These are phyloP conservation scores for Rosa persica DNA, from an alignment of 306 rosid genomes.

Conservation along the genomic window DNA sequence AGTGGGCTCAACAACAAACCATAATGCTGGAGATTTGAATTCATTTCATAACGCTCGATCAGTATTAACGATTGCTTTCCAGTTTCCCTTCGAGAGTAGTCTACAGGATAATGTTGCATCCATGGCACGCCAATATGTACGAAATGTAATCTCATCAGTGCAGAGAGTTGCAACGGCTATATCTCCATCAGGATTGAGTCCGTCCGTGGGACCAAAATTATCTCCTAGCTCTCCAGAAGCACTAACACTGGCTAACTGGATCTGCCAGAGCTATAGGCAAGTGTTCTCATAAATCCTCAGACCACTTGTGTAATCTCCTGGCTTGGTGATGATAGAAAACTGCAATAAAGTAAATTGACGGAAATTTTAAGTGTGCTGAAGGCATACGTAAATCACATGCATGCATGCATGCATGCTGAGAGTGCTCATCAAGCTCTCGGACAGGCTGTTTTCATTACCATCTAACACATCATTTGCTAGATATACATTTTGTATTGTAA, in stretches of 20 bases:
- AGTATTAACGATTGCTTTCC: constrained; percentile 92
- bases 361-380: not conserved
- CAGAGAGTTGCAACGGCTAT: constrained; percentile 97
- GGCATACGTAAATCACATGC: not conserved
- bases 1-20: constrained; percentile 58
- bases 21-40: constrained; percentile 46
- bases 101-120: constrained; percentile 74
- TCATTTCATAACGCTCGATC: constrained; percentile 66
- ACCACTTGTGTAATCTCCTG: not conserved
- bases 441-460: not conserved
- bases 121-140: constrained; percentile 92
- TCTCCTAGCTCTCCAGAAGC: constrained; percentile 91
- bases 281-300: constrained; percentile 7
- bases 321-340: not conserved
- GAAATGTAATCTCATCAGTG: constrained; percentile 82
- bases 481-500: not conserved
- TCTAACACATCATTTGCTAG: not conserved
- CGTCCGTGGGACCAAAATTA: constrained; percentile 61
- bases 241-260: constrained; percentile 82
- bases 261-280: constrained; percentile 89
- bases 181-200: constrained; percentile 73
- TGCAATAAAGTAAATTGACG: not conserved
- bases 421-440: not conserved
- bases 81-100: constrained; percentile 82
- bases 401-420: not conserved